phyloP scores from a whole-genome alignment of 306 rosid genomes.

The Sesbania bispinosa region DNA sequence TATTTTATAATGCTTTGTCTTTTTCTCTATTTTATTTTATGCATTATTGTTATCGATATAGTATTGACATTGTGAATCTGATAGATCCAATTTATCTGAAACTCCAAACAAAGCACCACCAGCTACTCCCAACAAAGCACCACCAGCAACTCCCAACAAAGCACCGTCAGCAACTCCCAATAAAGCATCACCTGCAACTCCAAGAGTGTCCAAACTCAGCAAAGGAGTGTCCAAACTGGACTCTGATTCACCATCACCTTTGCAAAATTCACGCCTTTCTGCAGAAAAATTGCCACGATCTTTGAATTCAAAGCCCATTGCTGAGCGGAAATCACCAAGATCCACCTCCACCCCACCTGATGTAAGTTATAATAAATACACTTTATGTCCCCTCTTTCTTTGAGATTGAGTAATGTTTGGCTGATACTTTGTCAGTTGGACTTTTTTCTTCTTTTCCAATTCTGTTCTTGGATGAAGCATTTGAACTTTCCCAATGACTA shows the following conservation, averaged over 20 bases:
- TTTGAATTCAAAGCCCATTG: conserved; percentile 51
- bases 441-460: background rate
- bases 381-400: background rate
- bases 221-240: conserved; percentile 68
- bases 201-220: conserved; percentile 68
- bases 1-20: conserved; percentile 6
- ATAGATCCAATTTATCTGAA: conserved; percentile 71
- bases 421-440: background rate
- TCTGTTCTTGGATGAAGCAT: background rate
- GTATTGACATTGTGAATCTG: conserved; percentile 32
- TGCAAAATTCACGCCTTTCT: conserved; percentile 67
- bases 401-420: background rate
- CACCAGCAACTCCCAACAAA: conserved; percentile 28
- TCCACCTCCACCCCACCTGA: conserved; percentile 64
- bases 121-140: conserved; percentile 29
- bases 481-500: background rate
- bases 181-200: conserved; percentile 77
- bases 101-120: conserved; percentile 43
- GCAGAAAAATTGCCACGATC: conserved; percentile 78
- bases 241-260: conserved; percentile 67
- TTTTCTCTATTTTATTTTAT: conserved; percentile 17
- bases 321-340: conserved; percentile 68
- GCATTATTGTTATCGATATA: conserved; percentile 22
- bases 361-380: conserved; percentile 47
- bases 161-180: conserved; percentile 43